Base-by-base conservation (phyloP, 2,329 filamentous ascomycete species). In the Aspergillus fischeri region DNA sequence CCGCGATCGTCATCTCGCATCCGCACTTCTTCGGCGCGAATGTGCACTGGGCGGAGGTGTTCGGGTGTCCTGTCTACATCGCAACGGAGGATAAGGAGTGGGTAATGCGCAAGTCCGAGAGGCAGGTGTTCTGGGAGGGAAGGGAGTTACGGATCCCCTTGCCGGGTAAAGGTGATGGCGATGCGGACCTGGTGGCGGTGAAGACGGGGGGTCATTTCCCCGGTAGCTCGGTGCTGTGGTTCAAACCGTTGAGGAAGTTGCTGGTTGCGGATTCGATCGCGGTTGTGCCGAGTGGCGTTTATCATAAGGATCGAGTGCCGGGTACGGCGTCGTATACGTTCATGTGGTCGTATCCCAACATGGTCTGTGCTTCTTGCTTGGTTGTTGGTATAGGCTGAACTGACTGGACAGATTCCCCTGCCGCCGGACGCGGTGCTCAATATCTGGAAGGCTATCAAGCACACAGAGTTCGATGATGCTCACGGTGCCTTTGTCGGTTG, bases 11-110 rank as follows among this genome's bases (percentile, higher is more conserved):
- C 63, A 90, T 92, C 60, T 86, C 83, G 10, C 89, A 95, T 73
- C 91, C 91, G 53, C 91, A 95, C 70, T 95, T 90, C 74, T 94
- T 90, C 74, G 86, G 86, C 14, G 89, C 89, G 3, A 87, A 91
- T 70, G 72, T 89, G 0, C 83, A 88, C 63, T 95, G 91, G 90
- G 86, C 88, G 0, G 69, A 77, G 48, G 79, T 80, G 0, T 93
- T 94, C 63, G 63, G 74, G 4, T 92, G 89, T 64, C 86, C 85
- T 0, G 84, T 94, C 0, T 92, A 89, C 65, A 67, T 91, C 1
- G 79, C 86, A 0, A 72, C 72, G 5, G 86, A 89, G 57, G 91
- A 95, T 71, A 72, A 74, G 54, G 67, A 76, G 62, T 94, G 90
- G 90, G 70, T 86, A 10, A 83, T 77, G 55, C 74, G 81, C 2